Evolutionary conservation across 1,284 basidiomycete species (phyloP).

Genomic region (Nidula niveotomentosa): DNA sequence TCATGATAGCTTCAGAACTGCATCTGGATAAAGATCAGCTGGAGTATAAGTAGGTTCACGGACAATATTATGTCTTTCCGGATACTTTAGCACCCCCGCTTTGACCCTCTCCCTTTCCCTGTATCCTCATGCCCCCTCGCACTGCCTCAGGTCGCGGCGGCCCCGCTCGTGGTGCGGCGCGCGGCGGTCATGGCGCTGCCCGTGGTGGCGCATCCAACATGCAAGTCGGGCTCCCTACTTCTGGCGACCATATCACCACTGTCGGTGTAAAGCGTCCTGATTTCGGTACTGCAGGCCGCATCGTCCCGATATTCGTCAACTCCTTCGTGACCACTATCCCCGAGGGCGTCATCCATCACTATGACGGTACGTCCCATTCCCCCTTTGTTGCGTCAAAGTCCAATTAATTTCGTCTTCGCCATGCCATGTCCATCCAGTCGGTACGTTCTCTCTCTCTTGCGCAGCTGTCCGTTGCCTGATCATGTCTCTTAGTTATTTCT

Average conservation of each 20-base stretch:
- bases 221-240: conserved; percentile 22
- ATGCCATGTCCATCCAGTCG: conserved; percentile 39
- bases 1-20: neutral
- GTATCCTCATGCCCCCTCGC: conserved; percentile 36
- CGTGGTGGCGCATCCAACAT: conserved; percentile 25
- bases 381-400: neutral
- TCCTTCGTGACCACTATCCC: conserved; percentile 63
- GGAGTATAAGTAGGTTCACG: too few species aligned
- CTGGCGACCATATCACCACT: conserved; percentile 44
- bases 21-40: too few species aligned
- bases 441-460: conserved; percentile 33
- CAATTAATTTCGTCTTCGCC: neutral
- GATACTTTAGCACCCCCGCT: conserved; percentile 2
- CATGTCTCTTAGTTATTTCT: conserved; percentile 45
- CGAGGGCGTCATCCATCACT: conserved; percentile 64
- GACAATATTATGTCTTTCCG: too few species aligned
- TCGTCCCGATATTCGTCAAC: conserved; percentile 59
- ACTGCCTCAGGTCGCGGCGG: conserved; percentile 19
- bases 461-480: neutral
- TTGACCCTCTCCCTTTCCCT: conserved; percentile 1
- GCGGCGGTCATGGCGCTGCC: conserved; percentile 30
- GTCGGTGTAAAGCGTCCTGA: conserved; percentile 66
- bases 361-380: conserved; percentile 51
- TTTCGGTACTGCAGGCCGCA: conserved; percentile 56
- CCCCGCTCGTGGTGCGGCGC: conserved; percentile 14